Evolutionary conservation across 805 yeast genomes (phyloP), one percentile per base, ranked within the genome.

Genomic region (Candida patagonica): DNA sequence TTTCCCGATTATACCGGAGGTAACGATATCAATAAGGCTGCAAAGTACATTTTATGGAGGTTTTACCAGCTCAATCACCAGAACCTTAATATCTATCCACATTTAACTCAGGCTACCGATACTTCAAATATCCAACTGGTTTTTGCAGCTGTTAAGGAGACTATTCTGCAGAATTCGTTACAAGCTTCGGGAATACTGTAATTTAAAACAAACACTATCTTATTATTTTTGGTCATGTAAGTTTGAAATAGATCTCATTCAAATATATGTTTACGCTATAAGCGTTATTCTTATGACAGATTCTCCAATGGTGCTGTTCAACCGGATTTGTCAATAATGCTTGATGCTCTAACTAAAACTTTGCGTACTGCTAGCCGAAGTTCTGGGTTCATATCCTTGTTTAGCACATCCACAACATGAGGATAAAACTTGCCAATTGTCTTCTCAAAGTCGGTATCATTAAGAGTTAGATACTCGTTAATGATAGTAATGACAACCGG

Each of bases 1-100:
- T 87, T 88, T 70, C 89, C 95, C 0, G 96, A 86, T 57, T 87
- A 87, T 56, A 79, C 76, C 16, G 96, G 96, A 26, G 95, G 95
- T n/a, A 69, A 71, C 45, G 88, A 85, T 56, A 81, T 86, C 41
- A 80, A 81, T 53, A 86, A 84, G 57, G 96, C 95, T 15, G 94
- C 92, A 26, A 86, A 85, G 59, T 87, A 86, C 53, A 85, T 88
- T 43, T 69, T 87, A 31, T 85, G 95, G 94, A 71, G 94, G 55
- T 87, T 87, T 57, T 78, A 84, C 29, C 86, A 81, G 57, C 75
- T 84, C 35, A 88, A 87, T 57, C 70, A 94, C 48, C 78, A 92
- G 1, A 85, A 86, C 16, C 66, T 86, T 46, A 81, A 79, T 44
- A 74, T 88, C 25, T 83, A 82, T 53, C 95, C 96, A 9, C 94